Evolutionary conservation across 2,329 filamentous ascomycete genomes (phyloP).

Genomic region (Cladophialophora chaetospira): DNA sequence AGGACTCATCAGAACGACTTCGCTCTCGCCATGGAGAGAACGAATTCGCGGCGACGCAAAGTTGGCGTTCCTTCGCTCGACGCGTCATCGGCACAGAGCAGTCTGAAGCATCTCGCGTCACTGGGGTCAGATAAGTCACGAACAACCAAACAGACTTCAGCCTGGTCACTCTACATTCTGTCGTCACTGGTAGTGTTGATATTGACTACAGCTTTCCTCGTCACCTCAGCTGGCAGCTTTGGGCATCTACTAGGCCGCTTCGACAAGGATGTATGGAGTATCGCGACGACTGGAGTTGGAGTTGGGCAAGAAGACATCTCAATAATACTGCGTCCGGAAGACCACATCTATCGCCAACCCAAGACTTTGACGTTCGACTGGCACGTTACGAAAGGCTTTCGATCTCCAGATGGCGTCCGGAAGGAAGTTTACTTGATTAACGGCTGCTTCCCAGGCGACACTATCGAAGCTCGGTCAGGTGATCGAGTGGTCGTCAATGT

Average conservation of each 20-base stretch:
- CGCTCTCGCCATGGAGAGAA: conserved; percentile 13
- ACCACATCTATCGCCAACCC: conserved; percentile 18
- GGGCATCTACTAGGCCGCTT: no score
- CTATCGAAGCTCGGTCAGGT: conserved; percentile 51
- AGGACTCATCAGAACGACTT: no score
- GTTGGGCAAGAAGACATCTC: neutral
- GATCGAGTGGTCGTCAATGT: conserved; percentile 50
- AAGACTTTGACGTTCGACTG: conserved; percentile 42
- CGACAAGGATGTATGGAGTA: no score
- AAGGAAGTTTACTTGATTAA: conserved; percentile 54
- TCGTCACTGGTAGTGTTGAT: no score
- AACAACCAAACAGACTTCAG: neutral
- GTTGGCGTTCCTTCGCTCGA: no score
- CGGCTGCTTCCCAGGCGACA: conserved; percentile 53
- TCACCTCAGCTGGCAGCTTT: no score
- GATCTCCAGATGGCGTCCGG: conserved; percentile 54
- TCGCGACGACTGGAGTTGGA: no score
- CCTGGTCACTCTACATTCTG: no score
- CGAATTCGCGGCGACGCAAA: conserved; percentile 17
- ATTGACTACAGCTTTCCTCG: no score
- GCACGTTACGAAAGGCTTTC: conserved; percentile 43
- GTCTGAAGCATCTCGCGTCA: no score
- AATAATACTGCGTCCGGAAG: neutral
- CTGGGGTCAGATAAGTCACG: conserved; percentile 29
- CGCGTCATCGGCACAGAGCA: no score